Conservation (phyloP, 2,329 filamentous ascomycete species). For the Nannizziopsis barbatae region DNA sequence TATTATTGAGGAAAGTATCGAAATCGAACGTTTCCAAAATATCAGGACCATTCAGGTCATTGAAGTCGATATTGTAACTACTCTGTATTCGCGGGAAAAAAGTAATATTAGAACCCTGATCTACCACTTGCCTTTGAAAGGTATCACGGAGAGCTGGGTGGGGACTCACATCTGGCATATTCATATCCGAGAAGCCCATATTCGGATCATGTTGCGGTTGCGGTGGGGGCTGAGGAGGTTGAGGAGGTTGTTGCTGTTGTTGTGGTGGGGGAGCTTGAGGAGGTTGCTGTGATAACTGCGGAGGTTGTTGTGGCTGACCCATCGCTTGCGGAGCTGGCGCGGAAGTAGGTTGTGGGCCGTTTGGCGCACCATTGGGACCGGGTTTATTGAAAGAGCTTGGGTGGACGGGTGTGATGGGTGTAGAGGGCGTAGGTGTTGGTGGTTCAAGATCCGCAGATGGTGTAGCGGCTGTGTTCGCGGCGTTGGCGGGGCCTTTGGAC, state of each 20-base stretch:
- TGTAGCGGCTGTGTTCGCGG: slow-evolving; percentile 32
- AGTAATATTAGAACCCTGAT: no score
- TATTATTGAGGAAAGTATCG: slow-evolving; percentile 51
- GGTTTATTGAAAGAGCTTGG: slow-evolving; percentile 36
- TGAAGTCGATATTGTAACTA: slow-evolving; percentile 35
- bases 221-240: slow-evolving; percentile 13
- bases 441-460: slow-evolving; percentile 38
- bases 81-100: not conserved
- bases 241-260: slow-evolving; percentile 18
- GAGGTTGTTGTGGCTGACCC: slow-evolving; percentile 20
- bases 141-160: not conserved
- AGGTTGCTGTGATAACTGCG: slow-evolving; percentile 15
- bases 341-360: slow-evolving; percentile 22
- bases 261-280: slow-evolving; percentile 18
- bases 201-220: slow-evolving; percentile 24
- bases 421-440: slow-evolving; percentile 39
- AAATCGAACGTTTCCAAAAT: slow-evolving; percentile 51
- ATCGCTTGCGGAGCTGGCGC: slow-evolving; percentile 21
- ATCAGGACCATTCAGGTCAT: slow-evolving; percentile 36
- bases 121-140: no score
- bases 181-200: slow-evolving; percentile 10
- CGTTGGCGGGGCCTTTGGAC: slow-evolving; percentile 31
- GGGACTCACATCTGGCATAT: not conserved
- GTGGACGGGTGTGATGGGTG: slow-evolving; percentile 39
- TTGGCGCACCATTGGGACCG: slow-evolving; percentile 27